phyloP scores from a whole-genome alignment of 73 alveolate genomes.

The Stentor coeruleus region DNA sequence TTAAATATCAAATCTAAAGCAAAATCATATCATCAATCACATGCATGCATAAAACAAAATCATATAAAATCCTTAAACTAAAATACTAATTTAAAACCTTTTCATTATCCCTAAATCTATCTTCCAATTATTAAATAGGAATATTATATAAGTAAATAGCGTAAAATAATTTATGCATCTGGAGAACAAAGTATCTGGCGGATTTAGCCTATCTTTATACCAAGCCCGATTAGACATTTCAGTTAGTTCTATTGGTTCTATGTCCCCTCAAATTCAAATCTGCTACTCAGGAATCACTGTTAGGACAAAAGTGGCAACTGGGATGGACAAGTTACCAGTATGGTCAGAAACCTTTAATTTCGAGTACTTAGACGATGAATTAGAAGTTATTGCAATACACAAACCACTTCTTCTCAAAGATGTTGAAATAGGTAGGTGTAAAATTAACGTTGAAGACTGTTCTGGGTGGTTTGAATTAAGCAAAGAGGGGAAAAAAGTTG shows the following conservation, averaged over 20 bases:
- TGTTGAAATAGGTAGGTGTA: slow-evolving; percentile 18
- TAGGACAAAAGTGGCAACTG: not conserved
- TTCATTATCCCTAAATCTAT: too few species aligned
- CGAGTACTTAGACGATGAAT: slow-evolving; percentile 4
- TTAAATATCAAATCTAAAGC: too few species aligned
- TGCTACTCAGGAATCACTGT: not conserved
- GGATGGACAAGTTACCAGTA: not conserved
- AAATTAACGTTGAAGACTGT: not conserved
- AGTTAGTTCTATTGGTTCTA: not conserved
- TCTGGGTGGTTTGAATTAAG: slow-evolving; percentile 13
- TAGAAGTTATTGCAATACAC: not conserved
- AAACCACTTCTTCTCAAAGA: slow-evolving; percentile 22
- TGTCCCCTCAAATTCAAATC: slow-evolving; percentile 17
- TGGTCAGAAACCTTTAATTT: slow-evolving; percentile 12
- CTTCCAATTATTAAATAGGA: too few species aligned
- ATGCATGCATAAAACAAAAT: too few species aligned
- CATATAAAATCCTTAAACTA: too few species aligned
- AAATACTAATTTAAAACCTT: too few species aligned
- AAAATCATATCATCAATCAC: too few species aligned
- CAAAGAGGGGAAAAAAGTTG: slow-evolving; percentile 15
- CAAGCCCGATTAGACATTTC: slow-evolving; percentile 13
- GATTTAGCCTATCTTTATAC: not conserved
- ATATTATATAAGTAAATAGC: too few species aligned
- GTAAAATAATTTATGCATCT: not conserved
- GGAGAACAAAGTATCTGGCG: not conserved